These are phyloP conservation scores for Lasiodiplodia sp. DNA, from an alignment of 2,329 filamentous ascomycete genomes.

Conservation along the genomic window DNA sequence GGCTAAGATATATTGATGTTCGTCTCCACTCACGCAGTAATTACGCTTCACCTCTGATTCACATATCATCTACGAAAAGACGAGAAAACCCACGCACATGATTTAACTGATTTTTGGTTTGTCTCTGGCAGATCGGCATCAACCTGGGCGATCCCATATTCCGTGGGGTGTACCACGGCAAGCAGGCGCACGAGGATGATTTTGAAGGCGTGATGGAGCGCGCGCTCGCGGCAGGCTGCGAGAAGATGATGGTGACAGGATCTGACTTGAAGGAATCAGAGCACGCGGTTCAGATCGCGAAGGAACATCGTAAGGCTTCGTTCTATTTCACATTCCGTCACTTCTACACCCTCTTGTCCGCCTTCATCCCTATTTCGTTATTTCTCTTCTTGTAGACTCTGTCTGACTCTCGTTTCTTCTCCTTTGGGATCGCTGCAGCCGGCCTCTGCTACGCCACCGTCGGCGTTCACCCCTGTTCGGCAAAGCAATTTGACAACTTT, in stretches of 20 bases:
- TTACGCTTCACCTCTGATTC: neutral
- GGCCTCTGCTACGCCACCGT: constrained; percentile 87
- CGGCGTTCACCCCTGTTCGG: constrained; percentile 91
- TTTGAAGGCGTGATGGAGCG: constrained; percentile 79
- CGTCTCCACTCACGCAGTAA: neutral
- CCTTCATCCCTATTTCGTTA: neutral
- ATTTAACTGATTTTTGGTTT: neutral
- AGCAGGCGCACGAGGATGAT: constrained; percentile 76
- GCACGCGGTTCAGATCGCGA: constrained; percentile 76
- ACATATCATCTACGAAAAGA: neutral
- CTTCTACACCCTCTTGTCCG: neutral
- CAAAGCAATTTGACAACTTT: constrained; percentile 74
- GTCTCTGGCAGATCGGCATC: constrained; percentile 75
- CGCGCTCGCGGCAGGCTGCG: constrained; percentile 78
- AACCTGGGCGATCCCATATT: constrained; percentile 95
- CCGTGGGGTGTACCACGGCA: constrained; percentile 82
- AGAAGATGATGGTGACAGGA: constrained; percentile 91
- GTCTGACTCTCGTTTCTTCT: neutral
- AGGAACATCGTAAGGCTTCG: constrained; percentile 70
- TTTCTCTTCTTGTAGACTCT: neutral
- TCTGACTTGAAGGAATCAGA: constrained; percentile 82
- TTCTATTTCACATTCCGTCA: neutral
- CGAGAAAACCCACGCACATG: neutral
- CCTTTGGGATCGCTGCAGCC: constrained; percentile 56
- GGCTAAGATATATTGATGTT: constrained; percentile 23